These are phyloP conservation scores for Mesembryanthemum crystallinum DNA, from an alignment of 148 eudicot species.

Conservation along the genomic window DNA sequence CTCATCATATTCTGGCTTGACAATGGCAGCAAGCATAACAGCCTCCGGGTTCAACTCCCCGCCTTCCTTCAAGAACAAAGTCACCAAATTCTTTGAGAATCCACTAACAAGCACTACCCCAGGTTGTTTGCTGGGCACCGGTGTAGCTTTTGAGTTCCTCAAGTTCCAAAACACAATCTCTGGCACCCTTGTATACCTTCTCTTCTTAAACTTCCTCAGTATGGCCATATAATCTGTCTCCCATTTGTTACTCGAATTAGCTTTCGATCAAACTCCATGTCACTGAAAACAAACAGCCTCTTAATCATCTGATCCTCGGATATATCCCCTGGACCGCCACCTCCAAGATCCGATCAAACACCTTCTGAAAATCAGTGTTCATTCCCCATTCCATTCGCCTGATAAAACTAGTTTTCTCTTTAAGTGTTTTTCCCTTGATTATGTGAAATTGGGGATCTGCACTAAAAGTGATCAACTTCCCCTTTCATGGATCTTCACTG, in stretches of 20 bases:
- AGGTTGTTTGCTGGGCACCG: conserved; percentile 27
- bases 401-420: conserved; percentile 27
- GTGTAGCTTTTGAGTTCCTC: conserved; percentile 38
- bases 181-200: conserved; percentile 5
- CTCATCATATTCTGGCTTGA: conserved; percentile 12
- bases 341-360: background rate
- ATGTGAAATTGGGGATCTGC: conserved; percentile 11
- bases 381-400: conserved; percentile 22
- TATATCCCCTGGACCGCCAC: background rate
- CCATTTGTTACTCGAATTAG: background rate
- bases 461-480: background rate
- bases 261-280: conserved; percentile 6
- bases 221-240: conserved; percentile 22
- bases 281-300: background rate
- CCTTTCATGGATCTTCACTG: background rate
- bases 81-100: conserved; percentile 49
- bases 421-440: conserved; percentile 21
- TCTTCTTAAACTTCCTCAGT: conserved; percentile 14
- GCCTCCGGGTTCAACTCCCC: conserved; percentile 29
- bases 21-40: conserved; percentile 31
- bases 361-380: conserved; percentile 5
- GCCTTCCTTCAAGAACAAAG: conserved; percentile 36
- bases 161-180: conserved; percentile 42
- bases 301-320: background rate
- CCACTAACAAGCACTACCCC: conserved; percentile 45